phyloP scores from a whole-genome alignment of 2,329 filamentous ascomycete genomes.

The Penicillium griseofulvum region DNA sequence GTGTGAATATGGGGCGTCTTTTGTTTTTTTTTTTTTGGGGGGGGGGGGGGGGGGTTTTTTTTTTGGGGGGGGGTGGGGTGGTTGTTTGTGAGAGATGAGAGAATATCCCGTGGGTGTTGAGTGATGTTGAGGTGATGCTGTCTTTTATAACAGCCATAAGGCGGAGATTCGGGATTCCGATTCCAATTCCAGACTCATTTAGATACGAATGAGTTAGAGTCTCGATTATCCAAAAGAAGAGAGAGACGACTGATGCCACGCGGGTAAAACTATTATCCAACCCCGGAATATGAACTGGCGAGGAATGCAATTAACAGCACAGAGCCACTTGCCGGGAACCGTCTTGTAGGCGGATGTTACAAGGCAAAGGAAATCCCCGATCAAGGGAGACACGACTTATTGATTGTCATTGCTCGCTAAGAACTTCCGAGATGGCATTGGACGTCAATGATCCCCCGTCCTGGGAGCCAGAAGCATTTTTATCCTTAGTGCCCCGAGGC shows the following conservation, averaged over 20 bases:
- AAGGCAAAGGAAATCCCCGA: not conserved
- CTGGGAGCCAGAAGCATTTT: slow-evolving; percentile 7
- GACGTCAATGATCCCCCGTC: slow-evolving; percentile 20
- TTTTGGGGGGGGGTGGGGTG: no score
- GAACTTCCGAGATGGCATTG: slow-evolving; percentile 32
- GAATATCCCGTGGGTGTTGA: not conserved
- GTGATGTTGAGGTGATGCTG: not conserved
- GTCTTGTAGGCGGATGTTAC: not conserved
- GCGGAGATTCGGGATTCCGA: not conserved
- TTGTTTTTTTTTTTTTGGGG: no score
- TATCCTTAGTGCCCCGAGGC: slow-evolving; percentile 4
- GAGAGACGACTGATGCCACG: not conserved
- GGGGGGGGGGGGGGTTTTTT: no score
- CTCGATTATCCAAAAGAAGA: not conserved
- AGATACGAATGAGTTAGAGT: not conserved
- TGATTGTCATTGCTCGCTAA: slow-evolving; percentile 29
- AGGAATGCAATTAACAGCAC: not conserved
- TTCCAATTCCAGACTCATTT: not conserved
- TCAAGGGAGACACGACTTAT: not conserved
- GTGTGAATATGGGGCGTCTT: not conserved
- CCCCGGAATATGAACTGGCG: not conserved
- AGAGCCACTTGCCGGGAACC: not conserved
- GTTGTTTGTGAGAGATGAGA: not conserved
- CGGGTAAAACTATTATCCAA: not conserved
- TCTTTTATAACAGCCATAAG: not conserved